These are phyloP conservation scores for Candida sanyaensis DNA, from an alignment of 1,139 yeast species.

Conservation along the genomic window DNA sequence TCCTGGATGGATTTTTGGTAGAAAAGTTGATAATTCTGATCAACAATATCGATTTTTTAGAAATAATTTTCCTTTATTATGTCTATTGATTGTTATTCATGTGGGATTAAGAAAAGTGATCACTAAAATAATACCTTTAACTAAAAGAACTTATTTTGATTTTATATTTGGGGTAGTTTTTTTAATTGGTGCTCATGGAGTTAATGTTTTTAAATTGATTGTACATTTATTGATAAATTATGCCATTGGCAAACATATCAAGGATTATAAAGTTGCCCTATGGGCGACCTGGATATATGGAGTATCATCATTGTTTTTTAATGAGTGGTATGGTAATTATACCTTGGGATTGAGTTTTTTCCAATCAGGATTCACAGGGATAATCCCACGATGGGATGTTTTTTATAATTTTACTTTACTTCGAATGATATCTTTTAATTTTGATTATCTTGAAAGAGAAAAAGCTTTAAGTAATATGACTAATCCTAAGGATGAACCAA, in stretches of 20 bases:
- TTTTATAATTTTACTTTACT: conserved; percentile 87
- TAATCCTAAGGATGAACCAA: conserved; percentile 14
- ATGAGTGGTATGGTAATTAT: conserved; percentile 63
- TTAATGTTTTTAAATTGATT: conserved; percentile 62
- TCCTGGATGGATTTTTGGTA: conserved; percentile 75
- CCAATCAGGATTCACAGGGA: conserved; percentile 66
- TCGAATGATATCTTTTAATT: conserved; percentile 78
- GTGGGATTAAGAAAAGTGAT: conserved; percentile 44
- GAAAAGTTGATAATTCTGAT: conserved; percentile 89
- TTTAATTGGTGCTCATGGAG: conserved; percentile 78
- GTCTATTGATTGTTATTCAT: conserved; percentile 58
- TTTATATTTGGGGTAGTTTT: conserved; percentile 69
- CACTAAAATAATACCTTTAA: conserved; percentile 19
- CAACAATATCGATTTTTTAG: conserved; percentile 86
- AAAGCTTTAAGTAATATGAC: conserved; percentile 16
- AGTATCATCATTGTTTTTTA: conserved; percentile 69
- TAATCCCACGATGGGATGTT: conserved; percentile 92
- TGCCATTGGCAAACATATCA: conserved; percentile 48
- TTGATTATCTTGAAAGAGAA: conserved; percentile 66
- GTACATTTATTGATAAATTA: conserved; percentile 59
- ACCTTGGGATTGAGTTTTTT: conserved; percentile 54
- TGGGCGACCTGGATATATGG: conserved; percentile 75
- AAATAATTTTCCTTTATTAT: conserved; percentile 67
- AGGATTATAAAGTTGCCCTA: conserved; percentile 30
- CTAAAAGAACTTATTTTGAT: conserved; percentile 61